Conservation (phyloP, 805 yeast genomes). For the Candida takata region DNA sequence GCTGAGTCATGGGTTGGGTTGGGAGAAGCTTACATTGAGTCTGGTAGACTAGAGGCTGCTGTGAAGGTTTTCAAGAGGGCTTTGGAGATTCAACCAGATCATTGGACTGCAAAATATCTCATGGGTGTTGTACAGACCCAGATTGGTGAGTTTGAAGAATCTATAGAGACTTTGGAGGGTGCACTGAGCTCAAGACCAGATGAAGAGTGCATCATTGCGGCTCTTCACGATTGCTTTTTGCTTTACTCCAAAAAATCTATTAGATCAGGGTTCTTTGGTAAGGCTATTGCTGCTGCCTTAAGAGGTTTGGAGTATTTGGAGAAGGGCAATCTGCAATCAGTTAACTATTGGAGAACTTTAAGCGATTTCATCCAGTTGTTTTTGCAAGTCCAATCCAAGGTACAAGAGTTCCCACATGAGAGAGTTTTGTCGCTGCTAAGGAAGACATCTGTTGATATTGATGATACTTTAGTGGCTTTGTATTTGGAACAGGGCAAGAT, state of each 20-base stretch:
- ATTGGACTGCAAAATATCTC: constrained; percentile 60
- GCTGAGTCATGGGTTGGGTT: constrained; percentile 84
- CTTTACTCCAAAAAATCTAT: constrained; percentile 47
- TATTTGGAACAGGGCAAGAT: constrained; percentile 20
- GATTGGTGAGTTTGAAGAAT: constrained; percentile 58
- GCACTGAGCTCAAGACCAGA: constrained; percentile 38
- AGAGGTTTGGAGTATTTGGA: constrained; percentile 39
- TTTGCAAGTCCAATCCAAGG: constrained; percentile 46
- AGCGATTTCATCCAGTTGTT: constrained; percentile 51
- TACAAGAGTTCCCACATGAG: constrained; percentile 43
- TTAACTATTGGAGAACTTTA: constrained; percentile 59
- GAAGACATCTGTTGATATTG: constrained; percentile 22
- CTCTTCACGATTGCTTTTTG: constrained; percentile 51
- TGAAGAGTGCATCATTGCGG: constrained; percentile 44
- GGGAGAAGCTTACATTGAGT: constrained; percentile 88
- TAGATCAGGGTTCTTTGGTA: constrained; percentile 56
- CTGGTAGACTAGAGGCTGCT: constrained; percentile 86
- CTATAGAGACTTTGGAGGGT: constrained; percentile 40
- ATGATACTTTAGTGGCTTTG: constrained; percentile 22
- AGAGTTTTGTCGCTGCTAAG: constrained; percentile 19
- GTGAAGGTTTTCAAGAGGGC: constrained; percentile 73
- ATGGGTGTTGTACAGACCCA: constrained; percentile 59
- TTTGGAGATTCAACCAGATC: constrained; percentile 40
- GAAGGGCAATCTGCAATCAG: constrained; percentile 35
- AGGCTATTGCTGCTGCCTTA: constrained; percentile 46